phyloP scores from a whole-genome alignment of 2,329 filamentous ascomycete genomes.

The Nemania diffusa region DNA sequence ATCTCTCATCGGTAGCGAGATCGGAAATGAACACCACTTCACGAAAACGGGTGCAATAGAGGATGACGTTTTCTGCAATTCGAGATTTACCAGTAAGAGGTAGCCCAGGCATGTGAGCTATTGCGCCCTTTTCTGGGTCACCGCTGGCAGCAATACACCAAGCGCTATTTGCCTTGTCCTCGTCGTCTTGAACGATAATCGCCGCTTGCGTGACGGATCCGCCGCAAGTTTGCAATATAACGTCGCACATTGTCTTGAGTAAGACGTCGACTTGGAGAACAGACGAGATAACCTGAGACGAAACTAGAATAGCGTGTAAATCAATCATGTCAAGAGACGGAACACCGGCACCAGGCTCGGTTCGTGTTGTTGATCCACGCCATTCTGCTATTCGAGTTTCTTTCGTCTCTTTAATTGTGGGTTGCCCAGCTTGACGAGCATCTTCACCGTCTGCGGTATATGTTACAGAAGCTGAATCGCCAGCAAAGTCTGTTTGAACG shows the following conservation, averaged over 20 bases:
- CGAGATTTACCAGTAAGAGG: constrained; percentile 72
- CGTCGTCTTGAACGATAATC: constrained; percentile 77
- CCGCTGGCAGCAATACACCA: constrained; percentile 82
- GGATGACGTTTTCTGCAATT: constrained; percentile 79
- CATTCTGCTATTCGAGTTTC: constrained; percentile 71
- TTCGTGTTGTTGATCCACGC: constrained; percentile 69
- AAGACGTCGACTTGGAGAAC: constrained; percentile 80
- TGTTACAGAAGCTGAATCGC: constrained; percentile 63
- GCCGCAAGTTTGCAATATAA: constrained; percentile 81
- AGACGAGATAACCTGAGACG: constrained; percentile 82
- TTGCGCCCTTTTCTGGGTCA: constrained; percentile 74
- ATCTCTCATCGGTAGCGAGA: constrained; percentile 78
- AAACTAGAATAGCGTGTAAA: constrained; percentile 79
- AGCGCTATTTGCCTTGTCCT: constrained; percentile 58
- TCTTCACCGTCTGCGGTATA: constrained; percentile 61
- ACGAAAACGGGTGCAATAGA: constrained; percentile 80
- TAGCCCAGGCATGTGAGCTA: constrained; percentile 72
- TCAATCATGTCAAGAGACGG: constrained; percentile 86
- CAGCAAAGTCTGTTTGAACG: constrained; percentile 77
- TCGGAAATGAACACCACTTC: constrained; percentile 80
- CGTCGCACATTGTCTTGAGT: constrained; percentile 82
- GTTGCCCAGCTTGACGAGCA: constrained; percentile 55
- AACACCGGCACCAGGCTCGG: constrained; percentile 69
- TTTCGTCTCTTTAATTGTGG: constrained; percentile 60
- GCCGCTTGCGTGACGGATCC: constrained; percentile 76